These are phyloP conservation scores for Phycomyces blakesleeanus DNA, from an alignment of 192 early-diverging fungal genomes.

Conservation along the genomic window DNA sequence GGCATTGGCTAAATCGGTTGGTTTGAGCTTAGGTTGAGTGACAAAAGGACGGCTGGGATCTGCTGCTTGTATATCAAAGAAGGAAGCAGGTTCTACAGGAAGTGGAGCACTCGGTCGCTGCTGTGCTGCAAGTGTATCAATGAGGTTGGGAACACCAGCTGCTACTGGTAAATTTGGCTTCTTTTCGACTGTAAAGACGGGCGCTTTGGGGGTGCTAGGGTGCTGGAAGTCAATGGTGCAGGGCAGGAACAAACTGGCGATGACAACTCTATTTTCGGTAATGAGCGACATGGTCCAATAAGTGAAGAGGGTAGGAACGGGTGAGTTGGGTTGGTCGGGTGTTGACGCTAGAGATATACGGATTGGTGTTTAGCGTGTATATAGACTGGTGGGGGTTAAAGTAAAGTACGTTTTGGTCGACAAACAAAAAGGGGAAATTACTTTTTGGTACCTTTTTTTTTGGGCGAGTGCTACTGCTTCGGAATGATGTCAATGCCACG, in stretches of 20 bases:
- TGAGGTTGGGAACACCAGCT: constrained; percentile 28
- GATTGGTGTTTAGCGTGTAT: too few species aligned
- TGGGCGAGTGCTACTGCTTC: too few species aligned
- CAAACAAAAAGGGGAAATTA: too few species aligned
- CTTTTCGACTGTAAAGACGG: constrained; percentile 10
- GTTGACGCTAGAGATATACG: not conserved
- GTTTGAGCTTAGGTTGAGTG: constrained; percentile 35
- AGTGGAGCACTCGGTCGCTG: constrained; percentile 16
- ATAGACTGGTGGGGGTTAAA: too few species aligned
- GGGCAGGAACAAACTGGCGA: constrained; percentile 74
- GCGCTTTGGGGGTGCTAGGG: constrained; percentile 2
- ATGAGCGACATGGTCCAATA: not conserved
- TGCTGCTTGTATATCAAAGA: constrained; percentile 36
- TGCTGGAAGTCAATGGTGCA: constrained; percentile 62
- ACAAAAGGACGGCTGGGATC: constrained; percentile 24
- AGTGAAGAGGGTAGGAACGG: not conserved
- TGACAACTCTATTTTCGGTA: constrained; percentile 51
- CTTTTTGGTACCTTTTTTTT: too few species aligned
- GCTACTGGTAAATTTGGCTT: constrained; percentile 17
- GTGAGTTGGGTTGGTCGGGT: not conserved
- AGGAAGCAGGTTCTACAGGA: constrained; percentile 22
- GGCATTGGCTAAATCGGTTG: constrained; percentile 35
- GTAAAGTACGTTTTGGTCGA: too few species aligned
- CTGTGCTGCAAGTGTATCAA: constrained; percentile 34
- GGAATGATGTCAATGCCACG: too few species aligned